Percentiles rank a stretch among this genome's conserved stretches.
Conservation (phyloP, 495 filamentous ascomycete genomes). For the Hypoxylon cercidicola region DNA sequence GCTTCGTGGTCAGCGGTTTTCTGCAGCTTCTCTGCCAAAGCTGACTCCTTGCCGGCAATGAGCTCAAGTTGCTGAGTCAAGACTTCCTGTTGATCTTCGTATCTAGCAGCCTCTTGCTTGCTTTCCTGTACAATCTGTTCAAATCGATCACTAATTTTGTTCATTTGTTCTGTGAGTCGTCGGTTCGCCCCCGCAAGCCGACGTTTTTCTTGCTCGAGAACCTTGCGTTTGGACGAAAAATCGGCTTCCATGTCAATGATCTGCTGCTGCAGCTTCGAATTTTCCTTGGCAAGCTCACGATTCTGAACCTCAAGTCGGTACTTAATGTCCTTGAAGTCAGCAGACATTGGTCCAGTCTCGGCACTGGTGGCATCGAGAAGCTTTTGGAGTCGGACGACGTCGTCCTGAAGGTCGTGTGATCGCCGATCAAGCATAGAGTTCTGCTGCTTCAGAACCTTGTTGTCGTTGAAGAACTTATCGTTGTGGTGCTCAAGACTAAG, state of each 20-base stretch:
- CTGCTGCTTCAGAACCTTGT: conserved; percentile 55
- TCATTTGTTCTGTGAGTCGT: conserved; percentile 49
- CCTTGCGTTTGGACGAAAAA: conserved; percentile 18
- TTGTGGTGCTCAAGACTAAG: conserved; percentile 57
- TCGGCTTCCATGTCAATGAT: conserved; percentile 24
- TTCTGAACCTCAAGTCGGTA: conserved; percentile 33
- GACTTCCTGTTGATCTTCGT: conserved; percentile 26
- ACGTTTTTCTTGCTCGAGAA: conserved; percentile 29
- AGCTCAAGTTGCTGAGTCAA: conserved; percentile 34
- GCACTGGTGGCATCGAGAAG: conserved; percentile 43
- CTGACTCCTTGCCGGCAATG: conserved; percentile 47
- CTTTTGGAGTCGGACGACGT: conserved; percentile 47
- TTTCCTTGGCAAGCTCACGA: conserved; percentile 29
- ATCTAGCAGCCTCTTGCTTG: conserved; percentile 21
- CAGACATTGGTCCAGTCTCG: conserved; percentile 34
- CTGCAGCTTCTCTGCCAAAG: conserved; percentile 47
- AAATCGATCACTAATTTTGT: conserved; percentile 50
- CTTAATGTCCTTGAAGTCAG: conserved; percentile 31
- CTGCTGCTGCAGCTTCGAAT: conserved; percentile 34
- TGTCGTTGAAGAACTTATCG: conserved; percentile 58
- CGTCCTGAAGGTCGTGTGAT: conserved; percentile 48
- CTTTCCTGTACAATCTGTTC: conserved; percentile 32
- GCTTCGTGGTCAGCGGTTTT: conserved; percentile 43
- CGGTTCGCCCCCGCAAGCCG: conserved; percentile 23
- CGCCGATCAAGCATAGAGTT: conserved; percentile 47